Evolutionary conservation across 345 rosid genomes (phyloP).

Genomic region (Eucalyptus microcorys): DNA sequence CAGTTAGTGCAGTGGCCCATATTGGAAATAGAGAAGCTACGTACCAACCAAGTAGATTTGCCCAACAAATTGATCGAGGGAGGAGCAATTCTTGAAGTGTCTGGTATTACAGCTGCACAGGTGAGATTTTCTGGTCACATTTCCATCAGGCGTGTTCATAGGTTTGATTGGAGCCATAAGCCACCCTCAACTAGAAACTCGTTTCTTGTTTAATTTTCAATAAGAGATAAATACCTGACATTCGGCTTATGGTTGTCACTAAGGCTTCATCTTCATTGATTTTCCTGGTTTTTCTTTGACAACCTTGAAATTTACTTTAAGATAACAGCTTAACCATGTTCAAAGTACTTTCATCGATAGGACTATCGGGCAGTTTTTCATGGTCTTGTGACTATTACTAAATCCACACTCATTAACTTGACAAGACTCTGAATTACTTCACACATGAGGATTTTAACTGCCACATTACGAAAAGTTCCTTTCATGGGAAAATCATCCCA

Average conservation of each 20-base stretch:
- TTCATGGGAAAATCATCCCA: background rate
- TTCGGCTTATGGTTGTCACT: background rate
- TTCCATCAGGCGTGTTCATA: background rate
- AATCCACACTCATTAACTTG: background rate
- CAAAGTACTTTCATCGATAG: background rate
- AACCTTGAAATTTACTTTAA: background rate
- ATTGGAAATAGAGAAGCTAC: conserved; percentile 41
- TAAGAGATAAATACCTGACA: background rate
- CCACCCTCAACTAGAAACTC: background rate
- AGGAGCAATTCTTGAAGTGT: conserved; percentile 28
- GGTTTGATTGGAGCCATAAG: background rate
- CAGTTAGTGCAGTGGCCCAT: conserved; percentile 76
- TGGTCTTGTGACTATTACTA: background rate
- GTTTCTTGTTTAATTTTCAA: background rate
- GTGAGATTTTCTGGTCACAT: background rate
- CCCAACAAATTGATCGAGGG: conserved; percentile 12
- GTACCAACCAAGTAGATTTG: conserved; percentile 14
- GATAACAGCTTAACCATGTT: background rate
- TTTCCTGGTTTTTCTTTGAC: background rate
- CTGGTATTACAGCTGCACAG: conserved; percentile 55
- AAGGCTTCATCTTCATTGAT: background rate
- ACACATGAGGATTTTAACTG: background rate
- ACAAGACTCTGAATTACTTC: background rate
- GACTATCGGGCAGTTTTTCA: background rate
- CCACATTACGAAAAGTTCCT: background rate